phyloP scores from a whole-genome alignment of 345 rosid genomes.

The Salix purpurea region DNA sequence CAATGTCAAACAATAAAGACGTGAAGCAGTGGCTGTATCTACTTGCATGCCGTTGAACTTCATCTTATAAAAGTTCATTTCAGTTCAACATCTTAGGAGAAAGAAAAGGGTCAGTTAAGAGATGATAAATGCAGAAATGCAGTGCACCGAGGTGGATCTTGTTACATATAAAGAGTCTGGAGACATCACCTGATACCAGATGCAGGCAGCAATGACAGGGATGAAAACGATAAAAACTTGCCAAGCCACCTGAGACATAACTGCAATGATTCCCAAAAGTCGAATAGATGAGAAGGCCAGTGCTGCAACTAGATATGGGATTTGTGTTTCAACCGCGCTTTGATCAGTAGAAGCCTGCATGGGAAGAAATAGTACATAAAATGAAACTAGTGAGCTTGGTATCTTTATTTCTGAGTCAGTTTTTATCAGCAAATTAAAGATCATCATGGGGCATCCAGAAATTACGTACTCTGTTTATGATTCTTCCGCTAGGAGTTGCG shows the following conservation, averaged over 20 bases:
- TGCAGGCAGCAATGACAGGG: constrained; percentile 54
- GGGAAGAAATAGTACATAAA: background rate
- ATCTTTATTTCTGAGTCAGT: no score
- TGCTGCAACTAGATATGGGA: constrained; percentile 42
- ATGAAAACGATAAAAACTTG: constrained; percentile 69
- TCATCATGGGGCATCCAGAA: background rate
- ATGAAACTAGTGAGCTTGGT: background rate
- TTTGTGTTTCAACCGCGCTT: constrained; percentile 50
- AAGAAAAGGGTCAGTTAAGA: no score
- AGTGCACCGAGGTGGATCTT: no score
- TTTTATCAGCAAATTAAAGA: background rate
- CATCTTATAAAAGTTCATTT: no score
- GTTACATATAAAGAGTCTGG: no score
- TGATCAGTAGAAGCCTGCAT: constrained; percentile 84
- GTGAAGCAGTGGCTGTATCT: no score
- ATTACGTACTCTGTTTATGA: constrained; percentile 54
- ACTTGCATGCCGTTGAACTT: no score
- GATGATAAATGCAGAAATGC: no score
- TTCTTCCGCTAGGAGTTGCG: constrained; percentile 76
- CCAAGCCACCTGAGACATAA: constrained; percentile 86
- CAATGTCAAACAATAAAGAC: background rate
- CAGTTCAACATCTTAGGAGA: no score
- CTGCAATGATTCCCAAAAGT: constrained; percentile 61
- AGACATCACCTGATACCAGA: constrained; percentile 72
- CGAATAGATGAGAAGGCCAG: constrained; percentile 50